Percentiles rank a stretch among this genome's conserved stretches.
phyloP scores from a whole-genome alignment of 108 stramenopile genomes.

The Pinguiococcus pyrenoidosus region DNA sequence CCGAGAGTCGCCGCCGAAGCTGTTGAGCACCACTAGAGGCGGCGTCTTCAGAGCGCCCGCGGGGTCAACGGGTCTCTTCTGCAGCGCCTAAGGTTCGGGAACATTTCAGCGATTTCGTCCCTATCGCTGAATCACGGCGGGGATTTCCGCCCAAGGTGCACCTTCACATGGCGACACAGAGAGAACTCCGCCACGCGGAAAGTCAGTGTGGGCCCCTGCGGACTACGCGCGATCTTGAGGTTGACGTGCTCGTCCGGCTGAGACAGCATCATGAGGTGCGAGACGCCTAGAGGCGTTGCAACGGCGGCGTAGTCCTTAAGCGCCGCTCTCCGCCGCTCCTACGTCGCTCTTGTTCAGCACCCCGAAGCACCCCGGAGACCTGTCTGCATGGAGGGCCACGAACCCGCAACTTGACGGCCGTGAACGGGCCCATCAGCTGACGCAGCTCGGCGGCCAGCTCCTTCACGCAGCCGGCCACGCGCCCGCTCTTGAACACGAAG shows the following conservation, averaged over 20 bases:
- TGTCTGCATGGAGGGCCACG: not conserved
- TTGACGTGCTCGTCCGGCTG: slow-evolving; percentile 65
- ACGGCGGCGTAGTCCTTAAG: slow-evolving; percentile 48
- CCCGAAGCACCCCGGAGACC: not conserved
- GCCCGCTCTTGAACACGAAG: slow-evolving; percentile 29
- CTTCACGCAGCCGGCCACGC: too few species aligned
- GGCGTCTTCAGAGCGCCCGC: slow-evolving; percentile 38
- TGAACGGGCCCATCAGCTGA: slow-evolving; percentile 88
- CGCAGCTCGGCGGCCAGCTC: slow-evolving; percentile 30
- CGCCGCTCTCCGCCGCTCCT: slow-evolving; percentile 39
- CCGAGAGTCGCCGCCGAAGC: slow-evolving; percentile 72
- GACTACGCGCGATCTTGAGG: slow-evolving; percentile 68
- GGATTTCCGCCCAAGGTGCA: too few species aligned
- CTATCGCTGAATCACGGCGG: too few species aligned
- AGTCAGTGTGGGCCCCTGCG: slow-evolving; percentile 80
- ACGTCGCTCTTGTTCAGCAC: too few species aligned
- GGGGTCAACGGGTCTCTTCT: slow-evolving; percentile 65
- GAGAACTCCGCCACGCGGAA: slow-evolving; percentile 79
- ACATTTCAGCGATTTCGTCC: too few species aligned
- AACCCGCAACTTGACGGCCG: slow-evolving; percentile 63
- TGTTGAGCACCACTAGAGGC: slow-evolving; percentile 88
- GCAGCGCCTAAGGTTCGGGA: slow-evolving; percentile 62
- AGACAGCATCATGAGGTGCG: slow-evolving; percentile 76
- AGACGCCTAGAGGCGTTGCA: slow-evolving; percentile 68
- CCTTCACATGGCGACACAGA: slow-evolving; percentile 60